Evolutionary conservation across 2,329 filamentous ascomycete genomes (phyloP).

Genomic region (Rhynchosporium agropyri): DNA sequence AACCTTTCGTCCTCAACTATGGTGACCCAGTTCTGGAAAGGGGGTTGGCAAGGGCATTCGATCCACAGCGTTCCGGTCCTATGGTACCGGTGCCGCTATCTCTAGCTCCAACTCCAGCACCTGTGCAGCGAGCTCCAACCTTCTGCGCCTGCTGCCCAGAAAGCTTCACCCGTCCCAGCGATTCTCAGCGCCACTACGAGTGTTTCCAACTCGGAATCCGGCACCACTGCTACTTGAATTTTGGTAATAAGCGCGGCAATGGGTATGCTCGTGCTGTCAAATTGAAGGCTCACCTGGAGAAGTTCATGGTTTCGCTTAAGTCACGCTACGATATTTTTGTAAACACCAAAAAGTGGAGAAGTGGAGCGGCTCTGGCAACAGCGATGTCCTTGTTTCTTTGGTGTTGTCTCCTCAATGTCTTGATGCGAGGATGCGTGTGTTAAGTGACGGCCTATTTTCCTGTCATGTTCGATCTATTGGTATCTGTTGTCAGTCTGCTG

Average conservation of each 20-base stretch:
- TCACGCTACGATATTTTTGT: neutral
- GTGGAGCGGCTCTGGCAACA: neutral
- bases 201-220: conserved; percentile 30
- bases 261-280: conserved; percentile 32
- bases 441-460: no score
- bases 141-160: conserved; percentile 21
- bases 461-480: no score
- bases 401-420: no score
- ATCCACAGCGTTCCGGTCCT: neutral
- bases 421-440: no score
- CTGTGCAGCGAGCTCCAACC: neutral
- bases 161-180: conserved; percentile 25
- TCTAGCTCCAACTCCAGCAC: neutral
- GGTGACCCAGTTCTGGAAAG: neutral
- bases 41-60: neutral
- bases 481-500: no score
- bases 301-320: conserved; percentile 27
- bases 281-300: conserved; percentile 28
- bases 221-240: conserved; percentile 25
- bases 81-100: neutral
- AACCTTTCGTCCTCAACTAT: no score
- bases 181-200: conserved; percentile 26
- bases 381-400: neutral
- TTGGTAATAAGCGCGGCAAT: conserved; percentile 27
- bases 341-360: neutral